Evolutionary conservation across 1,284 basidiomycete genomes (phyloP).

Genomic region (Waitea zeae): DNA sequence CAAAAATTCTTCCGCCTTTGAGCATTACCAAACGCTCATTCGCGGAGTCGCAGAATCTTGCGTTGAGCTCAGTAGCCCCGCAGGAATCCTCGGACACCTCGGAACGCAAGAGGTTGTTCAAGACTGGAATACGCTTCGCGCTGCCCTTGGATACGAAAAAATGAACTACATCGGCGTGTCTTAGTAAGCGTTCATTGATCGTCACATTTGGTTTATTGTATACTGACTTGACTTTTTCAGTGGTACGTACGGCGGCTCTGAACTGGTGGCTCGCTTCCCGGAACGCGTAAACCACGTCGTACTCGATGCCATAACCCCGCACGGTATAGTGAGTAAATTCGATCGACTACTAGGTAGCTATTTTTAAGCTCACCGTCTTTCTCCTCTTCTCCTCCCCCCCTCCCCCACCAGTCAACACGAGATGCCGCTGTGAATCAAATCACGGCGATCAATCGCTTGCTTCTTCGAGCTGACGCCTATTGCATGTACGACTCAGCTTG

Average conservation of each 20-base stretch:
- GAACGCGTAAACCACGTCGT: background rate
- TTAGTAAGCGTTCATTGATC: background rate
- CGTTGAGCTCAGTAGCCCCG: background rate
- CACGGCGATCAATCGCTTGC: background rate
- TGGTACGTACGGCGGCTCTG: background rate
- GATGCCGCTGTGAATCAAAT: background rate
- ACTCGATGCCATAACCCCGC: background rate
- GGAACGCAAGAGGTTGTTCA: background rate
- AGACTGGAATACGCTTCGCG: background rate
- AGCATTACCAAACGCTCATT: background rate
- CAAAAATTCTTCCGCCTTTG: background rate
- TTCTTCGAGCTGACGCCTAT: slow-evolving; percentile 4
- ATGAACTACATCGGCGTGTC: background rate
- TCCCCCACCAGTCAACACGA: background rate
- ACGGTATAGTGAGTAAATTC: too few relatives aligned
- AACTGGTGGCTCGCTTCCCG: background rate
- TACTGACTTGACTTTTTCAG: too few relatives aligned
- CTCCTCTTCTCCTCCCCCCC: background rate
- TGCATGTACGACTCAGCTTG: background rate
- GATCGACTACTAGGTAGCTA: too few relatives aligned
- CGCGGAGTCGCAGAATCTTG: background rate
- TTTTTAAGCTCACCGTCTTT: background rate
- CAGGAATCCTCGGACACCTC: background rate
- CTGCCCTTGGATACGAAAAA: background rate
- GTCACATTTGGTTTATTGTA: too few relatives aligned